A percentile compares a stretch with the other conserved stretches of the same genome.
Conservation (phyloP, 179 eudicot species). For the Drosera spatulata region DNA sequence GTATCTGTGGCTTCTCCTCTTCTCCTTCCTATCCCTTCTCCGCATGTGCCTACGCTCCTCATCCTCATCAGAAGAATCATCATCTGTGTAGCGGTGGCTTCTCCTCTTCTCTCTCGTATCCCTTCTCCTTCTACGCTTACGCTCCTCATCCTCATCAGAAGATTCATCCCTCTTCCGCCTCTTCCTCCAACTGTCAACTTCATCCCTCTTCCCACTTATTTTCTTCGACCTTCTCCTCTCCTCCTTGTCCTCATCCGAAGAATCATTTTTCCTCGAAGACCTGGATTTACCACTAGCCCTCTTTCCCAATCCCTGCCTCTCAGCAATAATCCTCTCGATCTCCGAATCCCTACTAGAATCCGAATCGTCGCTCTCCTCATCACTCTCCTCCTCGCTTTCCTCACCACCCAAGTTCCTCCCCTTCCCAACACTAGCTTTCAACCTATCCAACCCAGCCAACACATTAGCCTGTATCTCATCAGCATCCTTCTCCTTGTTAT, state of each 20-base stretch:
- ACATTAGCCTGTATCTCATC: conserved; percentile 56
- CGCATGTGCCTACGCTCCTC: conserved; percentile 31
- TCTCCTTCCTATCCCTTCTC: conserved; percentile 72
- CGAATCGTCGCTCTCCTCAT: conserved; percentile 67
- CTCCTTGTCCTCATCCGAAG: conserved; percentile 47
- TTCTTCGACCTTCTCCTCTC: conserved; percentile 69
- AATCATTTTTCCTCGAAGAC: conserved; percentile 27
- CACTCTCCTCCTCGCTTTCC: conserved; percentile 55
- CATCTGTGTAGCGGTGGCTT: conserved; percentile 5
- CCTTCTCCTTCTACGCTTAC: conserved; percentile 37
- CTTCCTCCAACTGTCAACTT: conserved; percentile 38
- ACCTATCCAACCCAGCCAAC: conserved; percentile 56
- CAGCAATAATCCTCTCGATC: conserved; percentile 67
- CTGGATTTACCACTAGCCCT: conserved; percentile 29
- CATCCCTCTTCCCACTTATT: conserved; percentile 52
- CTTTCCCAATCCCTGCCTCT: conserved; percentile 42
- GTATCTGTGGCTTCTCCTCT: conserved; percentile 26
- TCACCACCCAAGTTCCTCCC: conserved; percentile 18
- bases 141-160: conserved; percentile 59
- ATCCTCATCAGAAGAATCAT: conserved; percentile 62
- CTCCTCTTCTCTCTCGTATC: conserved; percentile 74
- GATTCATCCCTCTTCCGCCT: conserved; percentile 60
- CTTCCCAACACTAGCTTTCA: conserved; percentile 46
- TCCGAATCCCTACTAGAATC: conserved; percentile 88
- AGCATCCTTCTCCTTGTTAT: conserved; percentile 39